Evolutionary conservation across 2,329 filamentous ascomycete genomes (phyloP), one percentile per base, ranked within the genome.

Genomic region (Tolypocladium tundrense): DNA sequence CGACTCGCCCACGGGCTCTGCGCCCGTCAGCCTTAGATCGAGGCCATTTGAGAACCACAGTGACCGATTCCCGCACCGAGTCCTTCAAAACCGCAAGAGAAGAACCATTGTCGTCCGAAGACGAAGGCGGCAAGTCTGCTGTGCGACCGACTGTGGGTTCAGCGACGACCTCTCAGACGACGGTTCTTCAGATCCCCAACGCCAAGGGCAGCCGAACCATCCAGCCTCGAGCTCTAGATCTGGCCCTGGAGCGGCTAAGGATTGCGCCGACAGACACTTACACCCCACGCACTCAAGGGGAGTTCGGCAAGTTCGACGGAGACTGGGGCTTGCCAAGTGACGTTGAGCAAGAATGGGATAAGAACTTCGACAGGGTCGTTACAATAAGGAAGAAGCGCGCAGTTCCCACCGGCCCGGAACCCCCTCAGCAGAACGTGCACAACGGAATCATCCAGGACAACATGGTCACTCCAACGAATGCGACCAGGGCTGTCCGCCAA

Each of bases 11-110:
- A 19, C 76, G 74, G 66, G 67, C 73, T 56, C 67, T 76, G 52
- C 79, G 81, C 39, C 79, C 80, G 21, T 68, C 70, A 21, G 66
- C 77, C 51, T 72, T 71, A 61, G 79, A 85, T 61, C 78, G 80
- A 40, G 70, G 74, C 43, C 70, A 72, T 27, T 82, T 80, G 39
- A 81, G 81, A 60, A 71, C 77, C 11, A 85, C 79, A 11, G 83
- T 79, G 8, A 78, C 77, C 1, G 86, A 83, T 56, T 85, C 82
- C n/a, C 80, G 80, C 43, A 79, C 85, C 27, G 85, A 87, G 56
- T 91, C 88, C 1, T 91, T 90, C 66, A 85, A 76, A 63, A 91
- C 88, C 2, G 88, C 88, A 5, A 79, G 76, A 43, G 88, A 91
- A 70, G 80, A 82, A 51, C 79, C 81, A 1, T 79, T 78, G 21